A percentile compares a stretch with the other conserved stretches of the same genome.
phyloP scores from a whole-genome alignment of 257 asterid species.

The Gentiana dahurica region DNA sequence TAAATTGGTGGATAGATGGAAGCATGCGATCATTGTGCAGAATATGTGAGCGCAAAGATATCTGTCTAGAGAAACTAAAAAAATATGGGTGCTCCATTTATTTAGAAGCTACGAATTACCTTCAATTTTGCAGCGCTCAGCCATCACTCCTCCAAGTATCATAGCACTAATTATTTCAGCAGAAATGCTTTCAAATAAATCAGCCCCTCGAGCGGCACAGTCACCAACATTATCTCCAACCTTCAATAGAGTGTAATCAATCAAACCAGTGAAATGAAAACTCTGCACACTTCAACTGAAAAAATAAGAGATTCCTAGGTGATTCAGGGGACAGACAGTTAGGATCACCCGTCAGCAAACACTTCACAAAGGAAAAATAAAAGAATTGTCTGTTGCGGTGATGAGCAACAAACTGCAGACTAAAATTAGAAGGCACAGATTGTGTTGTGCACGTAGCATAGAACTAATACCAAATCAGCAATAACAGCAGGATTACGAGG shows the following conservation, averaged over 20 bases:
- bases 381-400: too few relatives aligned
- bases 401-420: too few relatives aligned
- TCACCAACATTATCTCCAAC: conserved; percentile 99
- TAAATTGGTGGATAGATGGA: too few relatives aligned
- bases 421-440: too few relatives aligned
- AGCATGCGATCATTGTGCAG: too few relatives aligned
- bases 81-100: neutral
- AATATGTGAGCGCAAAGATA: too few relatives aligned
- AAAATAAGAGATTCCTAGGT: neutral
- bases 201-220: conserved; percentile 99
- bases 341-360: too few relatives aligned
- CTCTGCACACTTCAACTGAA: neutral
- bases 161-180: conserved; percentile 99
- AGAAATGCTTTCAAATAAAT: conserved; percentile 97
- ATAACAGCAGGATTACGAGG: conserved; percentile 99
- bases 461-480: conserved; percentile 72
- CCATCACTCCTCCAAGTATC: conserved; percentile 99
- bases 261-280: conserved; percentile 1
- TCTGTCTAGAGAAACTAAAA: too few relatives aligned
- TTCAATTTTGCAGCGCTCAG: conserved; percentile 87
- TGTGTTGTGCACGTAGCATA: too few relatives aligned
- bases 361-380: too few relatives aligned
- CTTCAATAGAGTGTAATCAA: conserved; percentile 29
- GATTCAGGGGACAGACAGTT: too few relatives aligned
- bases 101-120: conserved; percentile 23